Evolutionary conservation across 1,284 basidiomycete species (phyloP), one percentile per base, ranked within the genome.

Genomic region (Rhodotorula glutinis): DNA sequence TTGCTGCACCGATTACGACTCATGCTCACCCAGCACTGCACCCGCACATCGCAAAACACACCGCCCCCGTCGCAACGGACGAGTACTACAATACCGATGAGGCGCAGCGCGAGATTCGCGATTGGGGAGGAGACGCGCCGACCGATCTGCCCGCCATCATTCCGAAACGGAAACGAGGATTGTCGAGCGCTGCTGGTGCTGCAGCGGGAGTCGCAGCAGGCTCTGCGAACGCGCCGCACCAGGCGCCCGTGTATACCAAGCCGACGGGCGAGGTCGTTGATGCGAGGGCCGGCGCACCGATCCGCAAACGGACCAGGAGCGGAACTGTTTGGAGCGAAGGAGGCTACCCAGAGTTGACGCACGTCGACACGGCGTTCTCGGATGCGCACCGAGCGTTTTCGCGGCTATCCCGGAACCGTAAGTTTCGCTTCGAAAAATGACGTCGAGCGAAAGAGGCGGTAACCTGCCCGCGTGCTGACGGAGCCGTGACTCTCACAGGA

Each of bases 121-220:
- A 62, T 46, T 62, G 21, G 19, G 60, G 60, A n/a, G 60, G 60
- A 25, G 60, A 62, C 38, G 53, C 46, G 0, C 60, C 60, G 17
- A 10, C 17, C 23, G 40, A 23, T 13, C 19, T 61, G 17, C 58
- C 58, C 13, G 7, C 33, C 33, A 38, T 21, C 13, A 52, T 59
- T 23, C 49, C 49, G 16, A 21, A 44, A 16, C 49, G 49, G n/a
- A 25, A 27, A 14, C 49, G 49, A 25, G 49, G 25, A 25, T 13
- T 27, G 14, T 51, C 49, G 8, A 38, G 21, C 33, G 53, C 33
- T 9, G 33, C 23, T 38, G 23, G 21, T 38, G 23, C 21, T 10
- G 33, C 2, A 38, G 33, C 33, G 33, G n/a, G 23, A 38, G n/a
- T 14, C 16, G 23, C 27, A 27, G 21, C 55, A 14, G 21, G 9